phyloP scores from a whole-genome alignment of 2,329 filamentous ascomycete species.

The Coniochaeta sp. region DNA sequence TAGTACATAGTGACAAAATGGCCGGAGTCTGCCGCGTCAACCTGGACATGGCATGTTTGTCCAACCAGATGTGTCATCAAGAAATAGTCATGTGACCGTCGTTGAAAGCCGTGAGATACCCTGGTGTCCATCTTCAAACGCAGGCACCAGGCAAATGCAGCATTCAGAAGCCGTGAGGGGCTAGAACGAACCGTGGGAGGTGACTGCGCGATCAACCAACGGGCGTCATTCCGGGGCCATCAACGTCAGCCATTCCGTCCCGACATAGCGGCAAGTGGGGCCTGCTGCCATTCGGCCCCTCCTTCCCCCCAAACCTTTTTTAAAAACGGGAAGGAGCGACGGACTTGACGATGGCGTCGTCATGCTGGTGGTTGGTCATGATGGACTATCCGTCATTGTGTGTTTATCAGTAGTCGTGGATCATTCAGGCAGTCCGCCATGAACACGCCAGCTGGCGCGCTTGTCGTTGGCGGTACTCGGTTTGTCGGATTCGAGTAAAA shows the following conservation, averaged over 20 bases:
- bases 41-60: no score
- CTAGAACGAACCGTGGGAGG: no score
- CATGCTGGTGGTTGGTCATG: neutral
- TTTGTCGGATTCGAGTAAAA: neutral
- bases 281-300: no score
- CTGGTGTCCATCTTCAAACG: no score
- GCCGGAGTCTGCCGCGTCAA: no score
- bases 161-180: no score
- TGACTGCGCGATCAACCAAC: neutral
- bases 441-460: no score
- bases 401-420: neutral
- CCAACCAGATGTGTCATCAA: no score
- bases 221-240: neutral
- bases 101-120: no score
- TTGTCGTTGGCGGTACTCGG: neutral
- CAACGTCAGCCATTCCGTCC: conserved; percentile 1
- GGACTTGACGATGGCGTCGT: neutral
- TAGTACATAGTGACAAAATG: no score
- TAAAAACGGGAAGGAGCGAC: neutral
- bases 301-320: neutral
- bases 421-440: neutral
- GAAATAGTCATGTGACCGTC: no score
- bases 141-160: no score
- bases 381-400: neutral
- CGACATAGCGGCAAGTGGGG: conserved; percentile 1